Evolutionary conservation across 2,329 filamentous ascomycete species (phyloP), one percentile per base, ranked within the genome.

Genomic region (Fusarium brachygibbosum): DNA sequence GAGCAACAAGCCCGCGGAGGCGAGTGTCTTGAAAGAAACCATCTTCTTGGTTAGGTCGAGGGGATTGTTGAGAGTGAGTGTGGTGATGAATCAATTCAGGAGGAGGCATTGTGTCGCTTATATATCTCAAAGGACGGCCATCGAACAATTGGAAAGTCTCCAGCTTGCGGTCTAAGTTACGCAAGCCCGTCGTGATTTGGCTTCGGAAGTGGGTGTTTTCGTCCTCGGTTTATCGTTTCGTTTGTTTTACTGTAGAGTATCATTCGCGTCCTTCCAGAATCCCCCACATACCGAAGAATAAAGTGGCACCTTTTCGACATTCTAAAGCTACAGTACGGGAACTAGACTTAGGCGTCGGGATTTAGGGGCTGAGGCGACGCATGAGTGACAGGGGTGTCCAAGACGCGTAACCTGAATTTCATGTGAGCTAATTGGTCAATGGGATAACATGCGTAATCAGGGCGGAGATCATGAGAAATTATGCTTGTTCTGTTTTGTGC

Each of bases 231-330:
- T 41, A 13, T 16, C 19, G 16, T 25, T 25, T 6, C 23, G 23
- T 4, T 25, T 25, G 3, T 23, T 41, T 23, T 41, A 10, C 21
- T 41, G 19, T 41, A 41, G 21, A 23, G 38, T 3, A 17, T 17
- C n/a, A 25, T 57, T 54, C 46, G 35, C 29, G 54, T 41, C 45
- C 44, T 21, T 40, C 3, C 1, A 23, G 38, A 6, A 12, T 9
- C 46, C 35, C 54, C 54, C 35, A 57, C 48, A 57, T 29, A 6
- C 54, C 54, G 54, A 57, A 34, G 16, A 23, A 21, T 21, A 41
- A 41, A 42, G 46, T 57, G 48, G 54, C 21, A 21, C 9, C 4
- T 41, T 52, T 41, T 34, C 49, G 35, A 21, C 29, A 21, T 29
- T 16, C 11, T 12, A n/a, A n/a, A n/a, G 11, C 11, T 29, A 29